A percentile compares a stretch with the other conserved stretches of the same genome.
phyloP scores from a whole-genome alignment of 176 grass and related monocot genomes.

The Guadua angustifolia region DNA sequence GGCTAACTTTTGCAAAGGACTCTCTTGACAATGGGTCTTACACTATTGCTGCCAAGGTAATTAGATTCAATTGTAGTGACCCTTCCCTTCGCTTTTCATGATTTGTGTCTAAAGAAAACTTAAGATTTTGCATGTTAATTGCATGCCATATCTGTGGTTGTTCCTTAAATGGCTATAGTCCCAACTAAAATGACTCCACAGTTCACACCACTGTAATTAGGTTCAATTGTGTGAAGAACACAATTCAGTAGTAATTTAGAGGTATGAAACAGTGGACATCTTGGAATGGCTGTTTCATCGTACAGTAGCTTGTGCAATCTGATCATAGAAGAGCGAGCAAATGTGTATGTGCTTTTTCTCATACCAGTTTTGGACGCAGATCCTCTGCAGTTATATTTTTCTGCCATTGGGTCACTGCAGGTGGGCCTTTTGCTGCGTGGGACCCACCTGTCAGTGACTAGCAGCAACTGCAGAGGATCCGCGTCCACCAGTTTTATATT shows the following conservation, averaged over 20 bases:
- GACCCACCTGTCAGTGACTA: too few species aligned
- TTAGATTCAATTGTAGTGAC: not conserved
- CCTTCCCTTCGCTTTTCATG: not conserved
- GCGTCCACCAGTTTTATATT: not conserved
- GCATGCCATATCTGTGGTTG: not conserved
- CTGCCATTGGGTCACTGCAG: too few species aligned
- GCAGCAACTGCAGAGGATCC: too few species aligned
- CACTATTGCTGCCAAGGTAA: conserved; percentile 68
- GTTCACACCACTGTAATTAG: not conserved
- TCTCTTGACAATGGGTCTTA: conserved; percentile 86
- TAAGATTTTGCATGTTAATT: not conserved
- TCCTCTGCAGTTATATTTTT: too few species aligned
- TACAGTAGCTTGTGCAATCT: not conserved
- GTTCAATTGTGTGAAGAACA: not conserved
- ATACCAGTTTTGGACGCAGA: not conserved
- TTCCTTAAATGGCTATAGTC: not conserved
- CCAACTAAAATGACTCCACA: not conserved
- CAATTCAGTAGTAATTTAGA: not conserved
- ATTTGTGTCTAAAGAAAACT: not conserved
- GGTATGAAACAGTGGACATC: not conserved
- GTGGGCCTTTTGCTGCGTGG: too few species aligned
- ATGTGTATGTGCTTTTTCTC: not conserved
- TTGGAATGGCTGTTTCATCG: conserved; percentile 1
- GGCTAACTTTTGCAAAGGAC: conserved; percentile 80
- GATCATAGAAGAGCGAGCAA: not conserved